Conservation (phyloP, 441 rosid species). For the Raphanus hybrid region DNA sequence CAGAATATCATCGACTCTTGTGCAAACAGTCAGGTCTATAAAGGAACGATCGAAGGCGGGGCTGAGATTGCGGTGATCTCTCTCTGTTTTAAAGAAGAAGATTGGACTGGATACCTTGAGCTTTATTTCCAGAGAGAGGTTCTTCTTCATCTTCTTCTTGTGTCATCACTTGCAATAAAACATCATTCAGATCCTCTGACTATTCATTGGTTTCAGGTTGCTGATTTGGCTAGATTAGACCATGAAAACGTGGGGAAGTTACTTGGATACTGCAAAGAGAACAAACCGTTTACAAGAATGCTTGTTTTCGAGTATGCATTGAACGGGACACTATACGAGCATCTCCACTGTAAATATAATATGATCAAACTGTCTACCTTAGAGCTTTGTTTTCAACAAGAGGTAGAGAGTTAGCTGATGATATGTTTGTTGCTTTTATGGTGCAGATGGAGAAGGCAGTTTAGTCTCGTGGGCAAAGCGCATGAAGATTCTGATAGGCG, state of each 20-base stretch:
- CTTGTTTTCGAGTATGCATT: slow-evolving; percentile 96
- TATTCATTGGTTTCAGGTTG: slow-evolving; percentile 62
- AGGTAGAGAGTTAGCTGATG: background rate
- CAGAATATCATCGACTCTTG: slow-evolving; percentile 95
- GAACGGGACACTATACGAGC: slow-evolving; percentile 94
- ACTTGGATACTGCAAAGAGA: slow-evolving; percentile 87
- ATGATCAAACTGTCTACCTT: background rate
- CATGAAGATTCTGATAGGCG: slow-evolving; percentile 82
- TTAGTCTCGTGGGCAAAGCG: slow-evolving; percentile 88
- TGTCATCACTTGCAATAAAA: slow-evolving; percentile 2
- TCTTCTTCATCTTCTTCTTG: slow-evolving; percentile 8
- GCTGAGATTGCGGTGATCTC: slow-evolving; percentile 95
- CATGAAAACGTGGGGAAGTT: slow-evolving; percentile 81
- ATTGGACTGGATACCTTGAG: slow-evolving; percentile 89
- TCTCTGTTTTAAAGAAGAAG: slow-evolving; percentile 82
- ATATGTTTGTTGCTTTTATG: slow-evolving; percentile 15
- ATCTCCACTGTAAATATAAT: slow-evolving; percentile 83
- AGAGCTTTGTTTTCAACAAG: background rate
- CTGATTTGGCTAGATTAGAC: slow-evolving; percentile 87
- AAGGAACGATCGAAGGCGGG: slow-evolving; percentile 85
- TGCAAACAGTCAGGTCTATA: slow-evolving; percentile 87
- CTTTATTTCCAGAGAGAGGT: slow-evolving; percentile 96
- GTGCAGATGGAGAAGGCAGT: slow-evolving; percentile 88
- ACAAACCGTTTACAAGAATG: slow-evolving; percentile 87
- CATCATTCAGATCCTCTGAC: slow-evolving; percentile 5